These are phyloP conservation scores for Straminergon stramineum DNA, from an alignment of 225 moss, liverwort and hornwort species.

Conservation along the genomic window DNA sequence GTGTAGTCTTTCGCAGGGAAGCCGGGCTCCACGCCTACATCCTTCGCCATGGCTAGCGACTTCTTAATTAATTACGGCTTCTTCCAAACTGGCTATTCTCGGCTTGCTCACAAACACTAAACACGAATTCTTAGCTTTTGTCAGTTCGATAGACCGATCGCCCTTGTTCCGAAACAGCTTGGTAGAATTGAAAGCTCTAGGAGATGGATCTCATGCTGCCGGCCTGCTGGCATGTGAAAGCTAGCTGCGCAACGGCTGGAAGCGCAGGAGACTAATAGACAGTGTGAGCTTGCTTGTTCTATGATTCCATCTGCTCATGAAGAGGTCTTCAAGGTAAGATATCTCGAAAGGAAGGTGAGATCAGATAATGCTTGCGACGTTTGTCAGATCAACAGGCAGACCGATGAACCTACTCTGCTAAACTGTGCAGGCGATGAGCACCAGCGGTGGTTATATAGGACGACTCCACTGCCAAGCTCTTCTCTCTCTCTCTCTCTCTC, in stretches of 20 bases:
- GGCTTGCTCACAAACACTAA: neutral
- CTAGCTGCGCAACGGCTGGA: neutral
- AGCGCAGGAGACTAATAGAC: neutral
- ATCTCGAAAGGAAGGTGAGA: neutral
- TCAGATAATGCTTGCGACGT: neutral
- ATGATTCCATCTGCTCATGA: neutral
- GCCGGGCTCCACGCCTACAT: constrained; percentile 28
- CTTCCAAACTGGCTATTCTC: neutral
- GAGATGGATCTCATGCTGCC: neutral
- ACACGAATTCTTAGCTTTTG: neutral
- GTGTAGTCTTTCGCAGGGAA: constrained; percentile 39
- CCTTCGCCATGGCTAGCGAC: constrained; percentile 31
- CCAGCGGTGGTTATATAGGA: constrained; percentile 1
- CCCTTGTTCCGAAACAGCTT: neutral
- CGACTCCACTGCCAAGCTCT: neutral
- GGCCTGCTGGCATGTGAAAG: neutral
- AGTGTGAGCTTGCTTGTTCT: neutral
- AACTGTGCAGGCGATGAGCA: neutral
- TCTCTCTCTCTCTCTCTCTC: neutral
- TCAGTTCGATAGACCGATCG: neutral
- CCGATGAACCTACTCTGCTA: neutral
- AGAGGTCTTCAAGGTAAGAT: neutral
- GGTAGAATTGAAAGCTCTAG: neutral
- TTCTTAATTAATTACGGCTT: neutral
- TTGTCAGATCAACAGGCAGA: neutral